These are phyloP conservation scores for Colletotrichum higginsianum DNA, from an alignment of 2,329 filamentous ascomycete genomes.

Conservation along the genomic window DNA sequence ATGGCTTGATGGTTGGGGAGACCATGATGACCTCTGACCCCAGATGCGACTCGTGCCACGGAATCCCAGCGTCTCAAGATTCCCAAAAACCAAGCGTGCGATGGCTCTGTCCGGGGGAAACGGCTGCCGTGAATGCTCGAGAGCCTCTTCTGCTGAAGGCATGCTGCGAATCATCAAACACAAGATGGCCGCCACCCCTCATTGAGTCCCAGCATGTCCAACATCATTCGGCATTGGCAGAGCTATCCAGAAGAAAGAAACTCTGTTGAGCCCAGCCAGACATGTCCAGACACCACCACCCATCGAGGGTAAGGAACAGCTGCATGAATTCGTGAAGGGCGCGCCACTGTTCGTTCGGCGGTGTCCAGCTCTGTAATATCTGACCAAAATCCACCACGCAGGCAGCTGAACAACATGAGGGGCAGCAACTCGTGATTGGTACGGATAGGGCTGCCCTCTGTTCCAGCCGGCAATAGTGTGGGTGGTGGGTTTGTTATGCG, in stretches of 20 bases:
- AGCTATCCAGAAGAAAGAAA: not conserved
- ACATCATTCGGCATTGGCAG: not conserved
- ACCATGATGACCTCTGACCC: not conserved
- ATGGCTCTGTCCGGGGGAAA: too few relatives aligned
- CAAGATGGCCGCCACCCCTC: not conserved
- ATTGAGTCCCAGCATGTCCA: not conserved
- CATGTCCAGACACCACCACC: not conserved
- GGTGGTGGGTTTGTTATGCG: too few relatives aligned
- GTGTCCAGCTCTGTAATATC: constrained; percentile 6
- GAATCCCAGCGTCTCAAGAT: not conserved
- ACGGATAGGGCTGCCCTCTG: constrained; percentile 10
- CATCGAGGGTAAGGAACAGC: not conserved
- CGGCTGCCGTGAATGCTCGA: too few relatives aligned
- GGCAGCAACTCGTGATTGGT: constrained; percentile 7
- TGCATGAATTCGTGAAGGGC: not conserved
- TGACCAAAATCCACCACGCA: not conserved
- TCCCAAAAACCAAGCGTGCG: too few relatives aligned
- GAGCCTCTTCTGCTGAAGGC: too few relatives aligned
- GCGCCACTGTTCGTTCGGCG: not conserved
- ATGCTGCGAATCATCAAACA: not conserved
- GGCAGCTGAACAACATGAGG: too few relatives aligned
- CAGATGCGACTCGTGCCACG: not conserved
- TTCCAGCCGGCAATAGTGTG: not conserved
- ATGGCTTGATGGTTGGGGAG: not conserved
- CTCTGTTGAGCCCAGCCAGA: not conserved